A percentile compares a stretch with the other conserved stretches of the same genome.
These are phyloP conservation scores for Malassezia equina DNA, from an alignment of 1,284 basidiomycete species.

Conservation along the genomic window DNA sequence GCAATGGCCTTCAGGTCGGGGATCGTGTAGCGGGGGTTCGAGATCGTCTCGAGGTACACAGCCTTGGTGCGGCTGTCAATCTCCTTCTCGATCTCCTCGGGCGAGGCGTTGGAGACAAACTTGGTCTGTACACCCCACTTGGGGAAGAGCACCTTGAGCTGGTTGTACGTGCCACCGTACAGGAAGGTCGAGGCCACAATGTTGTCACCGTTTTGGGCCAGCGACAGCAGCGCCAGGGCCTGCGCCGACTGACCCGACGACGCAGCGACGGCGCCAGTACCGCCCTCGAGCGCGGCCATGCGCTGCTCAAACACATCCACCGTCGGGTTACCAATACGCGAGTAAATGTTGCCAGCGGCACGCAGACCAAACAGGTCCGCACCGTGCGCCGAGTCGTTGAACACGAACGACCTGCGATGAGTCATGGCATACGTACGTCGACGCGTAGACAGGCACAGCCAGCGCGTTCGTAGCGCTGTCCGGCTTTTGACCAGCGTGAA, in stretches of 20 bases:
- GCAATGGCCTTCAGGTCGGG: slow-evolving; percentile 64
- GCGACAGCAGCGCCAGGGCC: slow-evolving; percentile 59
- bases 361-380: slow-evolving; percentile 68
- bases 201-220: slow-evolving; percentile 67
- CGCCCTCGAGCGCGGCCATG: slow-evolving; percentile 72
- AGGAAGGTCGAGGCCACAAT: slow-evolving; percentile 57
- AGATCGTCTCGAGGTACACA: slow-evolving; percentile 71
- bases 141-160: slow-evolving; percentile 65
- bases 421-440: slow-evolving; percentile 22
- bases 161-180: slow-evolving; percentile 63
- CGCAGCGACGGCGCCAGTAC: slow-evolving; percentile 66
- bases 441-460: slow-evolving; percentile 66
- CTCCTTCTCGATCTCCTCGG: slow-evolving; percentile 61
- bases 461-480: slow-evolving; percentile 65
- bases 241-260: slow-evolving; percentile 72
- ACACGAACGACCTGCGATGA: slow-evolving; percentile 34
- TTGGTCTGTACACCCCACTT: slow-evolving; percentile 68
- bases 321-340: slow-evolving; percentile 69
- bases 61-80: slow-evolving; percentile 46
- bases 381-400: slow-evolving; percentile 55
- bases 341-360: slow-evolving; percentile 57
- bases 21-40: slow-evolving; percentile 70
- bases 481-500: slow-evolving; percentile 68
- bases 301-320: slow-evolving; percentile 75
- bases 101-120: slow-evolving; percentile 60